These are phyloP conservation scores for Clitopilus hobsonii DNA, from an alignment of 768 basidiomycete genomes.

Conservation along the genomic window DNA sequence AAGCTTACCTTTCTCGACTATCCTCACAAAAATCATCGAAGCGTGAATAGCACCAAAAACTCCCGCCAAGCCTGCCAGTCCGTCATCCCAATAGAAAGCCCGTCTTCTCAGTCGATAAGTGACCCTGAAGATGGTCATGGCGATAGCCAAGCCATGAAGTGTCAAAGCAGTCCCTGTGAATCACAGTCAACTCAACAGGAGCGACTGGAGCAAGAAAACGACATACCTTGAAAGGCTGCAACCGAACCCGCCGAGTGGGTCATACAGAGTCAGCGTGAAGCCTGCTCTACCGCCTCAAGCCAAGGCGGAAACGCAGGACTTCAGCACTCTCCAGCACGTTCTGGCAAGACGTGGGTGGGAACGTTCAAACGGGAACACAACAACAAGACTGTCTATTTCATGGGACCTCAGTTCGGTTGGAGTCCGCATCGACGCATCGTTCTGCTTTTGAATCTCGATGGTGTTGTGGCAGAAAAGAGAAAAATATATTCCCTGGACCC, in stretches of 20 bases:
- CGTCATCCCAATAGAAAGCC: slow-evolving; percentile 11
- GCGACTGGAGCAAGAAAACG: background rate
- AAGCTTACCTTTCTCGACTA: slow-evolving; percentile 1
- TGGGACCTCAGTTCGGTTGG: too few species aligned
- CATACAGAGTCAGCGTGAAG: background rate
- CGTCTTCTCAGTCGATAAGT: background rate
- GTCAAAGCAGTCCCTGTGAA: background rate
- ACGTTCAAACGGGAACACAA: too few species aligned
- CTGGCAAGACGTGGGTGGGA: too few species aligned
- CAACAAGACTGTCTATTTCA: too few species aligned
- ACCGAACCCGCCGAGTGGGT: background rate
- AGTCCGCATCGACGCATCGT: too few species aligned
- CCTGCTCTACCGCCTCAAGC: too few species aligned
- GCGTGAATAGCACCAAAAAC: slow-evolving; percentile 7
- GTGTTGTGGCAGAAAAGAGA: too few species aligned
- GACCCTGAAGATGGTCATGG: background rate
- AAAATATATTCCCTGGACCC: too few species aligned
- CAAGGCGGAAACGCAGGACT: too few species aligned
- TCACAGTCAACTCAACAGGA: background rate
- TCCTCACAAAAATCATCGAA: slow-evolving; percentile 4
- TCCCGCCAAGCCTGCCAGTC: slow-evolving; percentile 9
- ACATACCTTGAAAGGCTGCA: background rate
- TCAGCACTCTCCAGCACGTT: too few species aligned
- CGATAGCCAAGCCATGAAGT: background rate
- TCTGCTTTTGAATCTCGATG: too few species aligned